Evolutionary conservation across 148 eudicot genomes (phyloP), one percentile per base, ranked within the genome.

Genomic region (Gaultheria prostrata): DNA sequence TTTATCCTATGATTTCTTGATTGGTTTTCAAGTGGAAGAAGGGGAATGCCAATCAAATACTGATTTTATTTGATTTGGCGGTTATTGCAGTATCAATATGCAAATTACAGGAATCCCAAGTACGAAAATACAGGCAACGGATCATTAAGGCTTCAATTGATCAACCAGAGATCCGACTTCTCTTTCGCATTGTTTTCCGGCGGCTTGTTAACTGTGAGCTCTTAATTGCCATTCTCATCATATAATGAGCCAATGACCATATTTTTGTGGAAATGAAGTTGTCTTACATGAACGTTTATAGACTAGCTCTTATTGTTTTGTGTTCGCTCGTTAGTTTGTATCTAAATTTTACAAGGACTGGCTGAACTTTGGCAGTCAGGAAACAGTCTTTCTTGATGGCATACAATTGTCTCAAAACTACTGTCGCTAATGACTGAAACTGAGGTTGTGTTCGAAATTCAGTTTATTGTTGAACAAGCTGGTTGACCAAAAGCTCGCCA

Each of bases 131-230:
- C 90, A 11, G 98, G 99, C 53, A 91, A 87, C 80, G 98, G 95
- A 80, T 81, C 87, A 15, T 82, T 96, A 89, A 90, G 87, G 91
- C 88, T 96, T 85, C 93, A 88, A 53, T 49, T 94, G 92, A 91
- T 96, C 88, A 96, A 96, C 46, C 99, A 96, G 85, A 89, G 99
- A 89, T 87, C 95, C 0, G 93, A 96, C 83, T 93, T 91, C 88
- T 89, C 95, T 13, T 94, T 96, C 77, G 99, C 91, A 43, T 84
- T 96, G n/a, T 96, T 96, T 83, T 83, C 98, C 65, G 97, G 98
- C 73, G 97, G 98, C 74, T 50, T 94, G 10, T 82, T 75, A 70
- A 89, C 90, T 71, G 99, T 96, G 87, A 75, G 91, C 32, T 82
- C 26, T 28, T 54, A 77, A 5, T 33, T 70, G 54, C 70, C 82